Conservation (phyloP, 2,329 filamentous ascomycete species). For the Arthrobotrys sinensis region DNA sequence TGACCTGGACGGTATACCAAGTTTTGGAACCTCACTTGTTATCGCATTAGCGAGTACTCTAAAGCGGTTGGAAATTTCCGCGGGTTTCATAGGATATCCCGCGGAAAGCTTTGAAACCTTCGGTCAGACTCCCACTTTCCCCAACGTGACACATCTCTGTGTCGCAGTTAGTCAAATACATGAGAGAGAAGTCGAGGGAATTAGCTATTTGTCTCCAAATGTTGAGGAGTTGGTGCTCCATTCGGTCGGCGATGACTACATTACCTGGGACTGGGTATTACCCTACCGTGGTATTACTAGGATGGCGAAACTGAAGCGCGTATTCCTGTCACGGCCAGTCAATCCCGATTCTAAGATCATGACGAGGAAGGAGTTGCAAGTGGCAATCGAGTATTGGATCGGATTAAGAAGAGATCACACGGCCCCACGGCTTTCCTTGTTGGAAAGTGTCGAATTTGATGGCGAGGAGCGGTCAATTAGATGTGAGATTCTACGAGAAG, state of each 20-base stretch:
- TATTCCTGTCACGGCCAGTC: not conserved
- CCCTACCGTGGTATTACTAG: not conserved
- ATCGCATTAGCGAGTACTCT: not conserved
- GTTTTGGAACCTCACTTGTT: not conserved
- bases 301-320: not conserved
- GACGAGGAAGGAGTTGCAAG: not conserved
- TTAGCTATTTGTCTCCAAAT: not conserved
- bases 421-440: not conserved
- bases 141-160: not conserved
- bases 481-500: not conserved
- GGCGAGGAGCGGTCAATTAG: not conserved
- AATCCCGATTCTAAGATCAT: not conserved
- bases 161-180: not conserved
- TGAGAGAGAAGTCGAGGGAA: not conserved
- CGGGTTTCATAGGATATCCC: not conserved
- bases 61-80: not conserved
- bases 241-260: not conserved
- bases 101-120: not conserved
- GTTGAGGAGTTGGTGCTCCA: not conserved
- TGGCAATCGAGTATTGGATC: conserved; percentile 4
- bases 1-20: not conserved
- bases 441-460: not conserved
- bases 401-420: not conserved
- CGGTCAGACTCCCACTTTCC: not conserved
- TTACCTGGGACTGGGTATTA: too few relatives aligned